Percentiles rank a stretch among this genome's conserved stretches.
Conservation (phyloP, 192 early-diverging fungal genomes). For the Anaeromyces robustus region DNA sequence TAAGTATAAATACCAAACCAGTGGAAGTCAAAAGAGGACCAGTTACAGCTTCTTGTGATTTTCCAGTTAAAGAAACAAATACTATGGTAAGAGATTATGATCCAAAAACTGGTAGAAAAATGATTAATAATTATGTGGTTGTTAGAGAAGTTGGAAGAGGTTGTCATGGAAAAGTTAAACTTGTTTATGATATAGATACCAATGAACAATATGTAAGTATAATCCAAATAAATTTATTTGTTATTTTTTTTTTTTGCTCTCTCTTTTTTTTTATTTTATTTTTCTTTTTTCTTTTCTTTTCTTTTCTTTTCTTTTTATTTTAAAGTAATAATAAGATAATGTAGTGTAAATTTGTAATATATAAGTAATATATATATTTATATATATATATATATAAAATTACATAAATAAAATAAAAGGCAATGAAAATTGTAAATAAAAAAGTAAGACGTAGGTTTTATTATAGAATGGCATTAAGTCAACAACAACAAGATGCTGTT, state of each 20-base stretch:
- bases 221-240: neutral
- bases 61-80: conserved; percentile 62
- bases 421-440: conserved; percentile 55
- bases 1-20: neutral
- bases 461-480: conserved; percentile 23
- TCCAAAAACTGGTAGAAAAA: conserved; percentile 72
- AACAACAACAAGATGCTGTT: conserved; percentile 27
- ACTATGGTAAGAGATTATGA: conserved; percentile 72
- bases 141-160: conserved; percentile 80
- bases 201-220: conserved; percentile 55
- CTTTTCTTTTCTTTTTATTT: neutral
- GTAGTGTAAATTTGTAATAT: too few relatives aligned
- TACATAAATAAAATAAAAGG: conserved; percentile 23
- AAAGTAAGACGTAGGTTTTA: conserved; percentile 30
- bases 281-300: neutral
- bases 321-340: too few relatives aligned
- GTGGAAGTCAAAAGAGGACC: neutral
- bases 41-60: neutral
- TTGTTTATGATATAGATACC: conserved; percentile 64
- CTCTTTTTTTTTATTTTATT: neutral
- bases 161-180: conserved; percentile 91
- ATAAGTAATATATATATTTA: neutral
- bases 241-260: neutral
- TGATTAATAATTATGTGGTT: conserved; percentile 92
- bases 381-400: conserved; percentile 1